phyloP scores from a whole-genome alignment of 2,329 filamentous ascomycete species.

The Alternaria brassicicola region DNA sequence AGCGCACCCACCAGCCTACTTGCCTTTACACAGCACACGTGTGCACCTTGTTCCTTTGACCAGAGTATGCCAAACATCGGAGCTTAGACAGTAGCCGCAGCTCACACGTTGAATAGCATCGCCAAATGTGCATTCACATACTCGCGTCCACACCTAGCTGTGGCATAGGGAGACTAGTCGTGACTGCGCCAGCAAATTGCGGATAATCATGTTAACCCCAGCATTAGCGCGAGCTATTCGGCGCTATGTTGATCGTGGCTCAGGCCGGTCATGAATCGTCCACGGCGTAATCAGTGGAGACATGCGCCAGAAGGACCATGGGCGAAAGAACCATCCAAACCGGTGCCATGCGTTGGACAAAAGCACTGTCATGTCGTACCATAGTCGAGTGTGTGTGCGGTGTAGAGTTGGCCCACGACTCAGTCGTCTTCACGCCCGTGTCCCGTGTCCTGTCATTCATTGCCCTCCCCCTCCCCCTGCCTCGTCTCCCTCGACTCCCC shows the following conservation, averaged over 20 bases:
- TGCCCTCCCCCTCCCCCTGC: conserved; percentile 4
- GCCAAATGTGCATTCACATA: not conserved
- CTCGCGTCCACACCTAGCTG: not conserved
- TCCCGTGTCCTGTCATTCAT: not conserved
- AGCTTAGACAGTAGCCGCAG: not conserved
- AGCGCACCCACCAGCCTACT: conserved; percentile 6
- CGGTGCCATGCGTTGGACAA: not conserved
- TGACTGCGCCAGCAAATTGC: conserved; percentile 3
- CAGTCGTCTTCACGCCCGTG: not conserved
- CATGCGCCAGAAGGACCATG: not conserved
- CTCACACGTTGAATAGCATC: not conserved
- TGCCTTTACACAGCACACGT: conserved; percentile 3
- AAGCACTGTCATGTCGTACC: not conserved
- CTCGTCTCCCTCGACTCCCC: conserved; percentile 20
- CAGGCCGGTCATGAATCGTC: conserved; percentile 16
- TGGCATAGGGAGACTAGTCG: not conserved
- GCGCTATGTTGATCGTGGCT: conserved; percentile 18
- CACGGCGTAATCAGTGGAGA: conserved; percentile 12
- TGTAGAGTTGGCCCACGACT: not conserved
- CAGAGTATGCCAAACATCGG: not conserved
- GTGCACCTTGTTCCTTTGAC: not conserved
- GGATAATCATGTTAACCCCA: conserved; percentile 5
- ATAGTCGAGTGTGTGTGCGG: not conserved
- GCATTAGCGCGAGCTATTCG: conserved; percentile 3
- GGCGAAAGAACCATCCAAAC: not conserved